Evolutionary conservation across 2,329 filamentous ascomycete species (phyloP).

Genomic region (Aspergillus bombycis): DNA sequence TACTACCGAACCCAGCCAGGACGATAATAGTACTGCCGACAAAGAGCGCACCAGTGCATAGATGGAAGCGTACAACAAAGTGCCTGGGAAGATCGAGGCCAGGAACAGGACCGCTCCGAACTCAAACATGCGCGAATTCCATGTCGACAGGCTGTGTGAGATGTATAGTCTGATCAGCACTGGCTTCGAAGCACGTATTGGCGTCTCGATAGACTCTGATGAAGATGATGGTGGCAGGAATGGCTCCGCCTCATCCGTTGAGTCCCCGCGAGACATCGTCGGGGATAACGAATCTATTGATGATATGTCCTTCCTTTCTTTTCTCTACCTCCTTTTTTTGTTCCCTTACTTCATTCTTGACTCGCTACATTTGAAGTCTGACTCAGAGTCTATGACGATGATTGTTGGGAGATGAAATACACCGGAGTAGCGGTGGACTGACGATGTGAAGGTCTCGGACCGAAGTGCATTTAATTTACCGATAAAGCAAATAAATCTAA

Average conservation of each 20-base stretch:
- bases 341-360: neutral
- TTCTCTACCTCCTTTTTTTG: neutral
- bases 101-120: conserved; percentile 65
- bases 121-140: conserved; percentile 67
- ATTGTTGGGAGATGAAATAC: neutral
- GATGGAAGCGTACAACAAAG: conserved; percentile 67
- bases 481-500: neutral
- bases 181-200: conserved; percentile 50
- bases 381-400: neutral
- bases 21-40: conserved; percentile 62
- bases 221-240: neutral
- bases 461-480: neutral
- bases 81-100: conserved; percentile 59
- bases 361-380: neutral
- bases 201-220: neutral
- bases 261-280: neutral
- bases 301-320: neutral
- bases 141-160: conserved; percentile 65
- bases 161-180: conserved; percentile 42
- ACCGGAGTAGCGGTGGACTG: neutral
- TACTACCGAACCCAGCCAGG: conserved; percentile 61
- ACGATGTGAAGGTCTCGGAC: neutral
- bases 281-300: neutral
- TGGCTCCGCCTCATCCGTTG: neutral
- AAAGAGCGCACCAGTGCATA: conserved; percentile 67